phyloP scores from a whole-genome alignment of 306 rosid species.

The Cicer chorassanicum region DNA sequence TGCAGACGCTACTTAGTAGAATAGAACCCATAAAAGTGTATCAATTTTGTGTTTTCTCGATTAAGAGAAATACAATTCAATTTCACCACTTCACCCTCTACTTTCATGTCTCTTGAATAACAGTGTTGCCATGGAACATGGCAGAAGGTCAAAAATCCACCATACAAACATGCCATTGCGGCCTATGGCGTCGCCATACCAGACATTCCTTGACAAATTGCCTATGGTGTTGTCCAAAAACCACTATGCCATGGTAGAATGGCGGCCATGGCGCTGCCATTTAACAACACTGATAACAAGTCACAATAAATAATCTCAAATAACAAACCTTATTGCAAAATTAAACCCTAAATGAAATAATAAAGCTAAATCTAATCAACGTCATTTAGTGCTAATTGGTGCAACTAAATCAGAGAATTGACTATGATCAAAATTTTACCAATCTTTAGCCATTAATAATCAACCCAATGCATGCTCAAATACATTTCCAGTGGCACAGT shows the following conservation, averaged over 20 bases:
- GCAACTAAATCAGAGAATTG: conserved; percentile 12
- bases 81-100: background rate
- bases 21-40: background rate
- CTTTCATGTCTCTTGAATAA: background rate
- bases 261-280: too few species aligned
- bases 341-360: background rate
- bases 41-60: background rate
- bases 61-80: background rate
- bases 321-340: background rate
- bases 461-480: conserved; percentile 6
- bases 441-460: background rate
- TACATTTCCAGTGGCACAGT: conserved; percentile 18
- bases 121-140: too few species aligned
- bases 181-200: too few species aligned
- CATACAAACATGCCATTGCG: too few species aligned
- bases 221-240: too few species aligned
- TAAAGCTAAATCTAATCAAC: conserved; percentile 9
- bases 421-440: background rate
- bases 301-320: background rate
- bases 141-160: too few species aligned
- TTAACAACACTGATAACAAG: background rate
- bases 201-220: too few species aligned
- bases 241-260: too few species aligned
- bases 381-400: conserved; percentile 13
- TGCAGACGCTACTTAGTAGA: too few species aligned